Conservation (phyloP, 1,284 basidiomycete genomes). For the Ustilago cynodontis region DNA sequence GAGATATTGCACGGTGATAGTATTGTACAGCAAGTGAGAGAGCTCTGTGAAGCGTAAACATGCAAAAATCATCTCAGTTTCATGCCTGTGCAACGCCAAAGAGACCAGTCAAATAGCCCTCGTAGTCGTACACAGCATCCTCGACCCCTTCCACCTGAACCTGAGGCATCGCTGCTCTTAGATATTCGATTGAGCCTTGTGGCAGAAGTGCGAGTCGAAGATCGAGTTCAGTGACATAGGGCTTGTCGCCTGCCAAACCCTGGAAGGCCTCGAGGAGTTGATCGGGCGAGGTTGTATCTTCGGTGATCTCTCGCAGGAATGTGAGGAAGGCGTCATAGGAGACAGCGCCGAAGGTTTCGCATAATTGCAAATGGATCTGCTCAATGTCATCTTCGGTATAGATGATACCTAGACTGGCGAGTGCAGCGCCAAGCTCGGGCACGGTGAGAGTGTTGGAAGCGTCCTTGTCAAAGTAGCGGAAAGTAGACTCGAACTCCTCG, state of each 20-base stretch:
- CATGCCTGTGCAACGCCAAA: conserved; percentile 47
- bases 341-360: conserved; percentile 85
- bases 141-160: conserved; percentile 55
- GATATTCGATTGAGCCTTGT: conserved; percentile 81
- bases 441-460: conserved; percentile 87
- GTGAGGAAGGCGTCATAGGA: conserved; percentile 95
- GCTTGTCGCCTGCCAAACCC: conserved; percentile 91
- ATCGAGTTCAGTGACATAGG: conserved; percentile 93
- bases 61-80: neutral
- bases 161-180: conserved; percentile 71
- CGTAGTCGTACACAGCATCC: conserved; percentile 62
- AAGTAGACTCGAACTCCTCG: conserved; percentile 96
- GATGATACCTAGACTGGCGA: conserved; percentile 93
- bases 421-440: conserved; percentile 89
- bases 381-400: conserved; percentile 89
- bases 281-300: conserved; percentile 92
- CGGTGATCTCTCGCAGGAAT: conserved; percentile 86
- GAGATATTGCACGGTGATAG: neutral
- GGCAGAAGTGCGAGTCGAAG: conserved; percentile 88
- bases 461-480: conserved; percentile 96
- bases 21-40: conserved; percentile 20
- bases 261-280: conserved; percentile 94
- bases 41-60: neutral
- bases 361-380: conserved; percentile 85
- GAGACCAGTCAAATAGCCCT: conserved; percentile 53